These are phyloP conservation scores for Fallopia convolvulus DNA, from an alignment of 148 eudicot genomes.

Conservation along the genomic window DNA sequence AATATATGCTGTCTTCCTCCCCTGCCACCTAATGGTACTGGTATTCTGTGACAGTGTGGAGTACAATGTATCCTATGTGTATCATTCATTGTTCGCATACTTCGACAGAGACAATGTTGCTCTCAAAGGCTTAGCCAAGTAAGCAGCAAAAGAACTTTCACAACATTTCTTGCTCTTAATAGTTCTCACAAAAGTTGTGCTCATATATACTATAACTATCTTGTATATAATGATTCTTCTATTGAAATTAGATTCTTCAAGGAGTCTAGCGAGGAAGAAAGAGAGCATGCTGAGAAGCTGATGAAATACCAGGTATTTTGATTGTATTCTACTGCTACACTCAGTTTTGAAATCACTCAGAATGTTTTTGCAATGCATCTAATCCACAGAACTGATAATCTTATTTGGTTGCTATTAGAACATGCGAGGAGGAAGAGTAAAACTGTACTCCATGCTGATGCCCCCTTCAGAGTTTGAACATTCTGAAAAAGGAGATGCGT, in stretches of 20 bases:
- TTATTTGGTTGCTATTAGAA: constrained; percentile 35
- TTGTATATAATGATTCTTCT: neutral
- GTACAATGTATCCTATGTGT: constrained; percentile 75
- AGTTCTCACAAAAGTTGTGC: neutral
- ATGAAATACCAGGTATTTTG: constrained; percentile 72
- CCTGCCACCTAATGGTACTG: neutral
- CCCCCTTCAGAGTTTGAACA: constrained; percentile 68
- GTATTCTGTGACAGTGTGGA: constrained; percentile 57
- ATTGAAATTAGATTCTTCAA: constrained; percentile 50
- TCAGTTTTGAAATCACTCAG: too few relatives aligned
- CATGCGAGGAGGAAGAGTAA: constrained; percentile 81
- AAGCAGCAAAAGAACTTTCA: constrained; percentile 16
- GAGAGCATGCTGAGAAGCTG: constrained; percentile 80
- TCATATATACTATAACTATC: neutral
- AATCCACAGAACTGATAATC: too few relatives aligned
- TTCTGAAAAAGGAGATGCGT: constrained; percentile 77
- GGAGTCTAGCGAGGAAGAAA: constrained; percentile 85
- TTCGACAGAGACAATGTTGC: constrained; percentile 87
- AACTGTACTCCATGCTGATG: constrained; percentile 37
- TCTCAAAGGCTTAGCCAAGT: constrained; percentile 83
- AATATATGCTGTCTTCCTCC: neutral
- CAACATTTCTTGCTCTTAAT: neutral
- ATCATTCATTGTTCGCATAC: constrained; percentile 73
- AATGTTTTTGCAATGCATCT: too few relatives aligned
- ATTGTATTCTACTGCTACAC: neutral